These are phyloP conservation scores for Laburnicola sp. DNA, from an alignment of 2,329 filamentous ascomycete genomes.

Conservation along the genomic window DNA sequence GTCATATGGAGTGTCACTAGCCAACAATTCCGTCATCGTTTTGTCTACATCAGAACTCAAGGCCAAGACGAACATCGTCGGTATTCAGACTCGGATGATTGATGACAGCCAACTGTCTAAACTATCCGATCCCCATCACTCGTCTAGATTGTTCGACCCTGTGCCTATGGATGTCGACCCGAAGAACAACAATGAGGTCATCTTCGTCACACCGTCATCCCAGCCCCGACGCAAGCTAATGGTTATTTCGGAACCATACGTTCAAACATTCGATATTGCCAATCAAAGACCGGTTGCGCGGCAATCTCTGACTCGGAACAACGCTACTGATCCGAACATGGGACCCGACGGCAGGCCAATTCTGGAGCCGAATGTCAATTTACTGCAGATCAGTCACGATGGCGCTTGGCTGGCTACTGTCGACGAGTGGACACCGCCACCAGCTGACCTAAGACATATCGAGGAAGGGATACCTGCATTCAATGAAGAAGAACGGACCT, in stretches of 20 bases:
- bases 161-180: slow-evolving; percentile 49
- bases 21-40: slow-evolving; percentile 90
- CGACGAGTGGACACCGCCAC: slow-evolving; percentile 83
- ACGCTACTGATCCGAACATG: slow-evolving; percentile 78
- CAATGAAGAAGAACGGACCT: slow-evolving; percentile 49
- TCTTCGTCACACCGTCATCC: slow-evolving; percentile 57
- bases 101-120: slow-evolving; percentile 32
- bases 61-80: slow-evolving; percentile 80
- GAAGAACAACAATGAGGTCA: slow-evolving; percentile 44
- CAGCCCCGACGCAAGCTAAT: slow-evolving; percentile 44
- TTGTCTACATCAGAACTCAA: slow-evolving; percentile 87
- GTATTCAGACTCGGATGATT: slow-evolving; percentile 64
- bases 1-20: slow-evolving; percentile 80
- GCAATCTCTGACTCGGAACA: slow-evolving; percentile 86
- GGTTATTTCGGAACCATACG: slow-evolving; percentile 57
- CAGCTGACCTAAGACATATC: slow-evolving; percentile 66
- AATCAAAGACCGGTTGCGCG: slow-evolving; percentile 77
- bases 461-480: slow-evolving; percentile 47
- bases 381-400: slow-evolving; percentile 75
- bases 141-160: slow-evolving; percentile 26
- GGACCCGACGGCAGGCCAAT: slow-evolving; percentile 72
- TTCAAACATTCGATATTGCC: slow-evolving; percentile 87
- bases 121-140: slow-evolving; percentile 22
- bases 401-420: slow-evolving; percentile 89
- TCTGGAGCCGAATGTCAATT: slow-evolving; percentile 74